These are phyloP conservation scores for Quercus suber DNA, from an alignment of 306 rosid genomes.

Conservation along the genomic window DNA sequence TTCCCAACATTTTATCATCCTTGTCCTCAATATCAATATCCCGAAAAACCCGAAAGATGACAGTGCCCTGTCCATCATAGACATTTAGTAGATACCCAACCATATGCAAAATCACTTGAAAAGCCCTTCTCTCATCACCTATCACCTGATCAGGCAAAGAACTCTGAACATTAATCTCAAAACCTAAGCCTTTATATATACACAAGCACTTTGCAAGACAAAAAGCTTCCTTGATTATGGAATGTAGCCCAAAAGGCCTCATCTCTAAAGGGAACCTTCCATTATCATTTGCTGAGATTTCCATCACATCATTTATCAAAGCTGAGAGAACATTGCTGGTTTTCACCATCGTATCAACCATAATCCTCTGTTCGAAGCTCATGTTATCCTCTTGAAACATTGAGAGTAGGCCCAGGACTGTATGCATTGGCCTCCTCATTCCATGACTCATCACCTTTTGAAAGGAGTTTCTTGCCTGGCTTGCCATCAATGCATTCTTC, in stretches of 20 bases:
- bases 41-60: conserved; percentile 53
- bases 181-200: conserved; percentile 65
- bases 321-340: conserved; percentile 83
- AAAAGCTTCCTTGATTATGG: conserved; percentile 89
- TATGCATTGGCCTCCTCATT: conserved; percentile 99
- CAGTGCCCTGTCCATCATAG: conserved; percentile 50
- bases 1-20: conserved; percentile 71
- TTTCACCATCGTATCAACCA: conserved; percentile 82
- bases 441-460: conserved; percentile 98
- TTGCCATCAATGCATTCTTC: conserved; percentile 96
- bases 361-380: conserved; percentile 62
- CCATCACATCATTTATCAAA: conserved; percentile 92
- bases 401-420: conserved; percentile 88
- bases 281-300: conserved; percentile 66
- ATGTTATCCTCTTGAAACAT: conserved; percentile 71
- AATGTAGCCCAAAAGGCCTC: conserved; percentile 71
- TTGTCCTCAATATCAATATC: conserved; percentile 85
- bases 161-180: conserved; percentile 70
- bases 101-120: conserved; percentile 98
- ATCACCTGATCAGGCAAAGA: conserved; percentile 75
- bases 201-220: conserved; percentile 92
- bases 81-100: conserved; percentile 77
- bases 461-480: conserved; percentile 85
- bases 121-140: conserved; percentile 96
- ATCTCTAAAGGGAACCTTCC: conserved; percentile 75